These are phyloP conservation scores for Clavariopsis aquatica DNA, from an alignment of 495 filamentous ascomycete species.

Conservation along the genomic window DNA sequence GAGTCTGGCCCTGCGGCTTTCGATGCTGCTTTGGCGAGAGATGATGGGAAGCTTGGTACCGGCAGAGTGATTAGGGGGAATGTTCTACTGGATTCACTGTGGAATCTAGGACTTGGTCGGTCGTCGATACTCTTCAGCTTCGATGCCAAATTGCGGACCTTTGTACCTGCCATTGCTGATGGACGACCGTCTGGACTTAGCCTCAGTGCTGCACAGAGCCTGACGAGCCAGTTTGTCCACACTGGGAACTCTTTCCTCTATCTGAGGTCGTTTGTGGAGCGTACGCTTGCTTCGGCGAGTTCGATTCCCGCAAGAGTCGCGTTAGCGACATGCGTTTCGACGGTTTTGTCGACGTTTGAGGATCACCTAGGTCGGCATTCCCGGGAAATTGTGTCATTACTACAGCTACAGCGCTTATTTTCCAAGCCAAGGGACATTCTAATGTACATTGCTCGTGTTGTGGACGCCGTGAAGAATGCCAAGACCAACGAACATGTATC, in stretches of 20 bases:
- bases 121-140: conserved; percentile 78
- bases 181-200: conserved; percentile 73
- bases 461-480: conserved; percentile 54
- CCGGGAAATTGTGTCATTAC: conserved; percentile 52
- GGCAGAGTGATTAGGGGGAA: conserved; percentile 42
- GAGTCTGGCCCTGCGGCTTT: conserved; percentile 74
- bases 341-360: conserved; percentile 58
- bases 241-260: conserved; percentile 60
- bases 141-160: conserved; percentile 57
- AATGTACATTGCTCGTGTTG: conserved; percentile 60
- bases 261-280: conserved; percentile 57
- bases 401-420: conserved; percentile 72
- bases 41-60: conserved; percentile 1
- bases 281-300: conserved; percentile 40
- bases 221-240: conserved; percentile 59
- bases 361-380: conserved; percentile 53
- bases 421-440: conserved; percentile 64
- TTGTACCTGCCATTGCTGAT: conserved; percentile 56
- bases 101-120: conserved; percentile 76
- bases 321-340: conserved; percentile 60
- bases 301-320: conserved; percentile 59
- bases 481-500: conserved; percentile 68
- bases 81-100: conserved; percentile 61
- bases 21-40: conserved; percentile 56
- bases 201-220: conserved; percentile 53